Percentiles rank a stretch among this genome's conserved stretches.
Evolutionary conservation across 2,329 filamentous ascomycete genomes (phyloP).

Genomic region (Pseudogymnoascus verrucosus): DNA sequence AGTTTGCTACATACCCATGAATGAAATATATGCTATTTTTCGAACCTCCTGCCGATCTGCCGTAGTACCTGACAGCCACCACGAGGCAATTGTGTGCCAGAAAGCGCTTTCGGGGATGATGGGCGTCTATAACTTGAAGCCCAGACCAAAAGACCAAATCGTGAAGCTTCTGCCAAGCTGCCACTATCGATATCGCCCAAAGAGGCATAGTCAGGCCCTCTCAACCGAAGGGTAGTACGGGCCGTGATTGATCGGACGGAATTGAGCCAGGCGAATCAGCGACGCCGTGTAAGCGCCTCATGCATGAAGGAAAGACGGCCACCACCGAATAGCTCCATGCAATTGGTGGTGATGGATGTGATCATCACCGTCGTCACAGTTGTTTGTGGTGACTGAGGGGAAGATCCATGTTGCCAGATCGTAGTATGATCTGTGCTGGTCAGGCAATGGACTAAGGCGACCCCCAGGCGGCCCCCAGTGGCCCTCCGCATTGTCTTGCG

Average conservation of each 20-base stretch:
- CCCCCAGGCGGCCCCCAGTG: not conserved
- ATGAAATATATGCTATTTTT: slow-evolving; percentile 3
- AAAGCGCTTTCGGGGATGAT: slow-evolving; percentile 7
- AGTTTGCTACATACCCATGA: slow-evolving; percentile 8
- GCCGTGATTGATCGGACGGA: slow-evolving; percentile 2
- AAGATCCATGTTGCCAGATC: slow-evolving; percentile 7
- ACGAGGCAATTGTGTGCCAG: not conserved
- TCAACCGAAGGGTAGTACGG: not conserved
- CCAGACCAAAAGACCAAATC: not conserved
- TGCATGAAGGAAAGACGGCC: not conserved
- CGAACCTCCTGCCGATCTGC: not conserved
- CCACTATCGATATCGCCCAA: not conserved
- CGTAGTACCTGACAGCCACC: slow-evolving; percentile 3
- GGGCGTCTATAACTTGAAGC: not conserved
- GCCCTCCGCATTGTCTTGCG: not conserved
- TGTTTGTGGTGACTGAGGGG: not conserved
- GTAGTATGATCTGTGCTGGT: slow-evolving; percentile 1
- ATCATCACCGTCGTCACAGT: not conserved
- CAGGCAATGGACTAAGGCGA: slow-evolving; percentile 1
- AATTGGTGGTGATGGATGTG: not conserved
- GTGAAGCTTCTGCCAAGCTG: slow-evolving; percentile 5
- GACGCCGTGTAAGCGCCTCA: not conserved
- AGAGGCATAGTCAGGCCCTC: not conserved
- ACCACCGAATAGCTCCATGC: not conserved
- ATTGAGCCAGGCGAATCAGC: not conserved